Base-by-base conservation (phyloP, 1,139 yeast species). In the Hanseniaspora sp. region DNA sequence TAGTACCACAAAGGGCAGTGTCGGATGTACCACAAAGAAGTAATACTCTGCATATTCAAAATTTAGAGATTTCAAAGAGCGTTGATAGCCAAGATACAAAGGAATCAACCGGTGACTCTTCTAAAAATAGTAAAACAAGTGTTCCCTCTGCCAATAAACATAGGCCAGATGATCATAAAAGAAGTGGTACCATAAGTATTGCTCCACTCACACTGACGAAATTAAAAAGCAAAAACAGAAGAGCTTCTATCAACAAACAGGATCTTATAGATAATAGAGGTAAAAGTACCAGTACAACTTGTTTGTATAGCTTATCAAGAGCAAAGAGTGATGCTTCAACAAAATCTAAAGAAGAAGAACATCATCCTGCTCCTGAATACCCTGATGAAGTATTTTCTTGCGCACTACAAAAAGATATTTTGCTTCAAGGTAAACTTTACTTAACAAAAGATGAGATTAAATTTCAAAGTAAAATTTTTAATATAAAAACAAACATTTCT, bases 401-500 rank as follows among this genome's bases (percentile, higher is more conserved):
- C 72, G 94, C 94, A 0, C 70, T 80, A 35, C 78, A 82, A 2
- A 79, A 79, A 59, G 92, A 84, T 63, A 81, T 84, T 33, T 69
- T 84, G 48, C 74, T 83, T 11, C 94, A 84, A 60, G 94, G 94
- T 7, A 74, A 81, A 60, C 68, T 84, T 70, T 83, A 80, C 63
- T 69, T 84, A 13, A 75, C 83, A 54, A 80, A 79, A 57, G 73
- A 72, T 53, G 77, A 76, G 60, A 67, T 83, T 15, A 79, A 85
- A 58, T 84, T 84, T 68, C 82, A 82, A 59, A 80, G 88, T 0
- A 83, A 83, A 60, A 80, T 84, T 55, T 69, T 84, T 55, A 92
- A 92, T 0, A 79, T 86, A 78, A 82, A 80, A 0, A 83, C 88
- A 7, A 78, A 80, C 58, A 64, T 83, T 33, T 66, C 75, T n/a